These are phyloP conservation scores for Neltuma alba DNA, from an alignment of 306 rosid species.

Conservation along the genomic window DNA sequence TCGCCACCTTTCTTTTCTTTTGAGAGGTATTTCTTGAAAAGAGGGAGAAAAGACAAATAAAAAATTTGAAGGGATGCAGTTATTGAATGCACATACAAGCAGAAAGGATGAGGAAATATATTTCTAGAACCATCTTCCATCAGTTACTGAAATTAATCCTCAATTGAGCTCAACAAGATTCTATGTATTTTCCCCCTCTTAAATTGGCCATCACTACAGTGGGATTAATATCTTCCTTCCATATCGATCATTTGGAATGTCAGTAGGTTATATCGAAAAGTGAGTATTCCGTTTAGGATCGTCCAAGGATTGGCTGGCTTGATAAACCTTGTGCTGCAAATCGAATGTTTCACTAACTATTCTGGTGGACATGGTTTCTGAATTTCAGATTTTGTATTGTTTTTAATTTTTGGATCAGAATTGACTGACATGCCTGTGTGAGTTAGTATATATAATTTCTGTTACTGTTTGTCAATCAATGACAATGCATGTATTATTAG, in stretches of 20 bases:
- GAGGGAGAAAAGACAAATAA: background rate
- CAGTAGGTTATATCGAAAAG: background rate
- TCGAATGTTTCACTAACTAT: background rate
- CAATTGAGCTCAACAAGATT: background rate
- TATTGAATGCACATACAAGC: background rate
- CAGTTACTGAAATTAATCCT: constrained; percentile 11
- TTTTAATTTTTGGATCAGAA: background rate
- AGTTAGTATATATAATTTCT: background rate
- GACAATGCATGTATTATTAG: background rate
- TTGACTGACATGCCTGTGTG: background rate
- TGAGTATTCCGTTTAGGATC: background rate
- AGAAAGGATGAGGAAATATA: background rate
- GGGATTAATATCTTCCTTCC: background rate
- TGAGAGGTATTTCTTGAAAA: constrained; percentile 8
- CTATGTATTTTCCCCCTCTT: background rate
- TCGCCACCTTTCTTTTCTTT: background rate
- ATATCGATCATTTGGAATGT: background rate
- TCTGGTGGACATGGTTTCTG: background rate
- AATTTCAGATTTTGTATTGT: background rate
- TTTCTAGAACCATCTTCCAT: background rate
- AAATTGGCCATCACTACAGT: background rate
- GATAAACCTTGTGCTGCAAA: background rate
- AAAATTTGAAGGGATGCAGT: background rate
- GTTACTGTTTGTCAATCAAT: background rate
- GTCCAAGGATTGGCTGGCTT: background rate